A percentile compares a stretch with the other conserved stretches of the same genome.
Conservation (phyloP, 1,284 basidiomycete genomes). For the Coriolopsis trogii region DNA sequence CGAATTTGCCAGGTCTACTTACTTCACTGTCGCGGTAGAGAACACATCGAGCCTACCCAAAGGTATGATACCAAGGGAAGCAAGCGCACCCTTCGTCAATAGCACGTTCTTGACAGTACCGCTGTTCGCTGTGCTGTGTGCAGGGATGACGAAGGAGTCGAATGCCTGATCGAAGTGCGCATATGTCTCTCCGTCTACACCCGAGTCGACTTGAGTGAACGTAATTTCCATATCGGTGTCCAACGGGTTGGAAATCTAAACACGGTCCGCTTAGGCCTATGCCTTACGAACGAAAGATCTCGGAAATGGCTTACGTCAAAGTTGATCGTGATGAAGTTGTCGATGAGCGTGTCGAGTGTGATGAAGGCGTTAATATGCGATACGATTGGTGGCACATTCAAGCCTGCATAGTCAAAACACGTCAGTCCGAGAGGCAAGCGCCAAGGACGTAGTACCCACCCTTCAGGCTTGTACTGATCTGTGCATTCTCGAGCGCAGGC, state of each 20-base stretch:
- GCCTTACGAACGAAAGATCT: background rate
- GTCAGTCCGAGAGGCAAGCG: background rate
- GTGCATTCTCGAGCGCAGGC: conserved; percentile 58
- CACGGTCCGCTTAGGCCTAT: background rate
- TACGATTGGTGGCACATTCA: conserved; percentile 46
- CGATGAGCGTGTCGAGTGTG: conserved; percentile 49
- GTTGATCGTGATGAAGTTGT: conserved; percentile 53
- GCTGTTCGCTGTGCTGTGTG: conserved; percentile 58
- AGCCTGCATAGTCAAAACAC: conserved; percentile 38
- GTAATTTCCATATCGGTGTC: conserved; percentile 56
- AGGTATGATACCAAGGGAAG: conserved; percentile 58
- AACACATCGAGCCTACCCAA: conserved; percentile 55
- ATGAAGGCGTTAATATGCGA: conserved; percentile 52
- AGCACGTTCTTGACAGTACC: conserved; percentile 57
- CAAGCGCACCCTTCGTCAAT: conserved; percentile 56
- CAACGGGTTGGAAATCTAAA: conserved; percentile 50
- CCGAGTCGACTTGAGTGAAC: conserved; percentile 58
- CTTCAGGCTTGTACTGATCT: conserved; percentile 49
- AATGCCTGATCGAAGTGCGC: conserved; percentile 62
- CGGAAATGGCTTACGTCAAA: conserved; percentile 47
- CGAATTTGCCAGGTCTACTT: background rate
- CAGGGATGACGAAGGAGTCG: conserved; percentile 55
- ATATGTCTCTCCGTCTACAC: conserved; percentile 53
- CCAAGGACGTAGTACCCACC: conserved; percentile 2
- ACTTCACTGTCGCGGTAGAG: conserved; percentile 48